Conservation (phyloP, 192 early-diverging fungal genomes). For the Thoreauomyces humboldtii region DNA sequence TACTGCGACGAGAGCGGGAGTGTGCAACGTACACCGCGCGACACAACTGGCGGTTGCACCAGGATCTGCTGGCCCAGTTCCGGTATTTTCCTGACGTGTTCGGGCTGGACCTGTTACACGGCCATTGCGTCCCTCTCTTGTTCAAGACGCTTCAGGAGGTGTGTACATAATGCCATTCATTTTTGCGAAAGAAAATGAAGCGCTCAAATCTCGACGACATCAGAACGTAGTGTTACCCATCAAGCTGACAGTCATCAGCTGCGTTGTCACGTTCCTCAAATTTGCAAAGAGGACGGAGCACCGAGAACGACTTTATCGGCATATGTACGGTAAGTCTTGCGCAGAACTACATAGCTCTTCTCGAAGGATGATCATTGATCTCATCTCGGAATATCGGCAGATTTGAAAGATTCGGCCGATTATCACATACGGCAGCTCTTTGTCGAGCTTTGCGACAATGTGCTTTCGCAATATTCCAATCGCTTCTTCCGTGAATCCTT, state of each 20-base stretch:
- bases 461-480: constrained; percentile 39
- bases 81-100: constrained; percentile 42
- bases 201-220: not conserved
- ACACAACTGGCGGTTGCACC: constrained; percentile 42
- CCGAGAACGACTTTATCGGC: constrained; percentile 37
- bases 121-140: constrained; percentile 46
- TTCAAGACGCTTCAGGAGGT: constrained; percentile 44
- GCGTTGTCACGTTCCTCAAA: constrained; percentile 33
- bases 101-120: constrained; percentile 42
- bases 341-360: too few relatives aligned
- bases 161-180: not conserved
- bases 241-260: constrained; percentile 39
- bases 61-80: constrained; percentile 41
- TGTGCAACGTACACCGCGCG: constrained; percentile 34
- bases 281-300: constrained; percentile 37
- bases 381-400: constrained; percentile 25
- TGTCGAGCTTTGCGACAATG: constrained; percentile 26
- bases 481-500: constrained; percentile 36
- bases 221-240: constrained; percentile 47
- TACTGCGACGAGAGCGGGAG: constrained; percentile 47
- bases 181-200: not conserved
- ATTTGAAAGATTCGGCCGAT: constrained; percentile 35
- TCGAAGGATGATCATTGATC: not conserved
- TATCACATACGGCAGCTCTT: constrained; percentile 41
- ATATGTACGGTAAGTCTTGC: constrained; percentile 34